Base-by-base conservation (phyloP, 2,329 filamentous ascomycete species). In the Fusarium protoensiforme region DNA sequence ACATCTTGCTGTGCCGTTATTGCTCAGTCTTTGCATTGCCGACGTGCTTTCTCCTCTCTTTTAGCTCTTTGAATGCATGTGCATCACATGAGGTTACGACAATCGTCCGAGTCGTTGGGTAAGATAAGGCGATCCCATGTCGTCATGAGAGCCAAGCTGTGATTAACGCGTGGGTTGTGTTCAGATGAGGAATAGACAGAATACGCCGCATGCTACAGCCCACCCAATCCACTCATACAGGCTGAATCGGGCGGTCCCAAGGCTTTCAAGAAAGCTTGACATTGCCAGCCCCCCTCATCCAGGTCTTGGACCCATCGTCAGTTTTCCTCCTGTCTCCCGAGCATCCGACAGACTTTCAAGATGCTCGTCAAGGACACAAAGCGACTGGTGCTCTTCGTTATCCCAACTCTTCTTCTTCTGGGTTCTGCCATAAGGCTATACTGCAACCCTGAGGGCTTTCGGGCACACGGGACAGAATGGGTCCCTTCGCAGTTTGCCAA, bases 331-430 rank as follows among this genome's bases (percentile, higher is more conserved):
- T 64, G 11, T 24, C 29, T 43, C 31, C 53, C n/a, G 7, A 31
- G 10, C 13, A 10, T 22, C n/a, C 11, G 48, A 18, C n/a, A 58
- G 9, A 16, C 29, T 53, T 8, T 46, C 75, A 73, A 58, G 38
- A 83, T 83, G 81, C 64, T 83, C 36, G 73, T 79, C 27, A 75
- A 78, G 56, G 81, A 83, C 59, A 65, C 80, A 27, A 78, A 75
- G 71, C 80, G 80, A 5, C 61, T 82, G 24, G 68, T 73, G n/a
- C 67, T 84, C 24, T 60, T 82, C 8, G 27, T 80, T 5, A 77
- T 76, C 16, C 80, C 80, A 5, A 36, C 80, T 0, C n/a, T 81
- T 14, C 51, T 80, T 2, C 57, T 84, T n/a, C 22, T 81, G n/a
- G 74, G 80, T 20, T 64, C 82, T 54, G 76, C 65, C 11, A 46